Percentiles rank a stretch among this genome's conserved stretches.
These are phyloP conservation scores for Mycena citricolor DNA, from an alignment of 1,284 basidiomycete genomes.

Conservation along the genomic window DNA sequence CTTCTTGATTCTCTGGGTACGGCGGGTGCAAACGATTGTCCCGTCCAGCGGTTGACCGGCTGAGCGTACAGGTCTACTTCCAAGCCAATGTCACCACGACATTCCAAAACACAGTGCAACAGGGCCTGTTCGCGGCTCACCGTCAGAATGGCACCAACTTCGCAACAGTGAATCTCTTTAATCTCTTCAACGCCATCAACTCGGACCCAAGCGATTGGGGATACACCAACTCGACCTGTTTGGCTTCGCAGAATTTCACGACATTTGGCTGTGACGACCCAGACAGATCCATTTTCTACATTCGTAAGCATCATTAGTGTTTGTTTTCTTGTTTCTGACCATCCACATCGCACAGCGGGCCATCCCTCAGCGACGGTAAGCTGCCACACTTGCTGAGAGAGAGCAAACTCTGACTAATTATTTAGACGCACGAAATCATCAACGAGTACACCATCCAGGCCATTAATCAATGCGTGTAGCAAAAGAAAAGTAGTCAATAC, in stretches of 20 bases:
- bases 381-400: too few relatives aligned
- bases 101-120: conserved; percentile 17
- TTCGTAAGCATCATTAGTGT: conserved; percentile 7
- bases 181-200: conserved; percentile 15
- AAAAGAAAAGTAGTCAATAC: too few relatives aligned
- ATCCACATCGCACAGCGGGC: conserved; percentile 3
- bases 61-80: conserved; percentile 18
- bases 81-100: conserved; percentile 11
- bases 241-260: conserved; percentile 22
- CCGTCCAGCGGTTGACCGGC: too few relatives aligned
- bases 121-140: conserved; percentile 17
- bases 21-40: too few relatives aligned
- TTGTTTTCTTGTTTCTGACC: neutral
- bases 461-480: too few relatives aligned
- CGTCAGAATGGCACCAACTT: conserved; percentile 21
- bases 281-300: conserved; percentile 20
- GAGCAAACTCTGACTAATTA: too few relatives aligned
- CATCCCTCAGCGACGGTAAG: conserved; percentile 20
- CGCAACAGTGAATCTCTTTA: conserved; percentile 17
- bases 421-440: conserved; percentile 21
- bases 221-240: conserved; percentile 22
- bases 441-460: conserved; percentile 20
- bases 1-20: conserved; percentile 22
- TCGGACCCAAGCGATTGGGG: conserved; percentile 13
- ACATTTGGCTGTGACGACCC: conserved; percentile 19